Base-by-base conservation (phyloP, 1,284 basidiomycete species). In the Sanghuangporus weigelae region DNA sequence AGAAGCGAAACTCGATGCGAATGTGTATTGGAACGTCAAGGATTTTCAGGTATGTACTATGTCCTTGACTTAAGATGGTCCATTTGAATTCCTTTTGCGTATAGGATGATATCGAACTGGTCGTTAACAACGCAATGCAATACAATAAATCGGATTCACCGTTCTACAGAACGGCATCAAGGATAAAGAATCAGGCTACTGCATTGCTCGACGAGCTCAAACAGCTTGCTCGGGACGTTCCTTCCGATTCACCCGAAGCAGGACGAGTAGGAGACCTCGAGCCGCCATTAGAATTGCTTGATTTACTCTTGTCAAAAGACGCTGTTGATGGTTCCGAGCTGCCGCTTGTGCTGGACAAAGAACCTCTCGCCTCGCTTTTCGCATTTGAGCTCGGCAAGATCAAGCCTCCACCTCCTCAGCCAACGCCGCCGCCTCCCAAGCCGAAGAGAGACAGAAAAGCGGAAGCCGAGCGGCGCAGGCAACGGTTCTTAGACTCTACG, bases 121-220 rank as follows among this genome's bases (percentile, higher is more conserved):
- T 98, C 4, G 73, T 95, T 14, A 79, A 86, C 67, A 99, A 99
- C 70, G 96, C 96, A 0, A 86, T 92, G 66, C 69, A 83, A 5
- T 99, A 98, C 76, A 98, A 99, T 74, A 85, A 87, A 68, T 75
- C 84, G 0, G 89, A 88, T 39, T 89, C 90, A 0, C 69, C 82
- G 0, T 90, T 90, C 71, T 84, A 93, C 75, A 90, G 87, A 69
- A 78, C 84, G 0, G 96, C 96, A 0, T 73, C 81, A 19, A 79
- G 86, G 51, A 86, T 98, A 66, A 84, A 86, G 71, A 81, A 78
- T 19, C 77, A 80, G n/a, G 76, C 84, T 0, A 77, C 77, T 59
- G 79, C 84, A 0, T 79, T 93, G 5, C 77, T 96, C 8, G 78
- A 81, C 26, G 82, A 86, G 8, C 77, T 95, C 16, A 77, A 84